Evolutionary conservation across 306 rosid species (phyloP).

Genomic region (Corylus avellana): DNA sequence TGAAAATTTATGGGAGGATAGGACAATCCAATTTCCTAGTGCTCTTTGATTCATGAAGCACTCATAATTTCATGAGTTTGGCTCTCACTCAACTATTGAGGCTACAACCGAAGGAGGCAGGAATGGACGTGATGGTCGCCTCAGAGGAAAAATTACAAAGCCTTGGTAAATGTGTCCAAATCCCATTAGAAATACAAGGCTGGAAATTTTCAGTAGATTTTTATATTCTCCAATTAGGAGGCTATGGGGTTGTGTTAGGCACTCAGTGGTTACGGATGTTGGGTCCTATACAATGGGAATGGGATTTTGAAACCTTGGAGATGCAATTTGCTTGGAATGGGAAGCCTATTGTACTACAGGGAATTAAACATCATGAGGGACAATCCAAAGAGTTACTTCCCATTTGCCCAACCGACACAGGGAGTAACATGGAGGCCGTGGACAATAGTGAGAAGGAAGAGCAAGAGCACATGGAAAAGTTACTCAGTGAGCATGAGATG

Average conservation of each 20-base stretch:
- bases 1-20: too few relatives aligned
- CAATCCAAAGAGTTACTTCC: too few relatives aligned
- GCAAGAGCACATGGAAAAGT: too few relatives aligned
- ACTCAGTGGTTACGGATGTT: background rate
- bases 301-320: background rate
- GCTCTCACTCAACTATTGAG: background rate
- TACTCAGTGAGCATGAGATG: background rate
- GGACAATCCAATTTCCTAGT: too few relatives aligned
- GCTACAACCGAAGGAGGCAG: too few relatives aligned
- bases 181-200: background rate
- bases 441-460: too few relatives aligned
- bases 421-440: too few relatives aligned
- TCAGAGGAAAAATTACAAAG: background rate
- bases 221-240: background rate
- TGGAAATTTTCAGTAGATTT: too few relatives aligned
- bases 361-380: too few relatives aligned
- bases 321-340: too few relatives aligned
- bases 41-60: background rate
- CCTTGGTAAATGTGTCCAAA: background rate
- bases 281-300: background rate
- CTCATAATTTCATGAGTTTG: background rate
- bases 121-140: background rate
- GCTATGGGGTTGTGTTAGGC: background rate
- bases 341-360: background rate
- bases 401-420: too few relatives aligned